These are phyloP conservation scores for Lasiosphaeria hispida DNA, from an alignment of 495 filamentous ascomycete genomes.

Conservation along the genomic window DNA sequence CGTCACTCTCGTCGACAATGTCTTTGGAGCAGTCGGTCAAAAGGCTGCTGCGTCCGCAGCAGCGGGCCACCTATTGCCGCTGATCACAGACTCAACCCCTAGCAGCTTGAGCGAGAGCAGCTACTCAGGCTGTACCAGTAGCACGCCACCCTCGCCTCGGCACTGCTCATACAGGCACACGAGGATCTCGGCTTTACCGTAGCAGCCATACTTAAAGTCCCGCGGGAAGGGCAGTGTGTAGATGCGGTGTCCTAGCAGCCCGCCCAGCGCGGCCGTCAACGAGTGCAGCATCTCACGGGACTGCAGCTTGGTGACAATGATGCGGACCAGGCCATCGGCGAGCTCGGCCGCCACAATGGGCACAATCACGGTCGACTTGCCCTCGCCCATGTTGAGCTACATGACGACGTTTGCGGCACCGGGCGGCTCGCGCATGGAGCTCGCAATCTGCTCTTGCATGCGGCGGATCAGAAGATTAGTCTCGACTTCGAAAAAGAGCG, in stretches of 20 bases:
- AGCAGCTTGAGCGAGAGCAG: constrained; percentile 67
- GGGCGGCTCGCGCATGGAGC: constrained; percentile 51
- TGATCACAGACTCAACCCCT: constrained; percentile 57
- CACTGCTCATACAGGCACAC: too few species aligned
- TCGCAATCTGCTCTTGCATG: constrained; percentile 56
- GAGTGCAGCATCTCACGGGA: constrained; percentile 62
- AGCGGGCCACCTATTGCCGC: constrained; percentile 58
- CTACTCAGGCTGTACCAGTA: constrained; percentile 67
- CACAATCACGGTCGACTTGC: constrained; percentile 70
- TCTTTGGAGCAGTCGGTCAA: constrained; percentile 57
- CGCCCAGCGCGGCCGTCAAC: constrained; percentile 56
- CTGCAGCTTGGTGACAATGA: constrained; percentile 63
- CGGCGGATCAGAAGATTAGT: constrained; percentile 56
- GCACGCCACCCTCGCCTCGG: constrained; percentile 48
- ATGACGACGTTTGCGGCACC: constrained; percentile 53
- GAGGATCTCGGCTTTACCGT: constrained; percentile 68
- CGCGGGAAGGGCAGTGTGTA: constrained; percentile 64
- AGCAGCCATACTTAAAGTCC: constrained; percentile 68
- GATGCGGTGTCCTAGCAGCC: constrained; percentile 57
- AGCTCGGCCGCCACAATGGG: constrained; percentile 58
- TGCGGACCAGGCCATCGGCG: constrained; percentile 56
- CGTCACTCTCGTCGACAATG: constrained; percentile 66
- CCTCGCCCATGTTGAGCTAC: constrained; percentile 76
- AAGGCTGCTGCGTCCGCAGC: constrained; percentile 53
- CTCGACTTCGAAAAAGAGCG: constrained; percentile 61